Evolutionary conservation across 805 yeast species (phyloP).

Genomic region (Metschnikowia colocasiae): DNA sequence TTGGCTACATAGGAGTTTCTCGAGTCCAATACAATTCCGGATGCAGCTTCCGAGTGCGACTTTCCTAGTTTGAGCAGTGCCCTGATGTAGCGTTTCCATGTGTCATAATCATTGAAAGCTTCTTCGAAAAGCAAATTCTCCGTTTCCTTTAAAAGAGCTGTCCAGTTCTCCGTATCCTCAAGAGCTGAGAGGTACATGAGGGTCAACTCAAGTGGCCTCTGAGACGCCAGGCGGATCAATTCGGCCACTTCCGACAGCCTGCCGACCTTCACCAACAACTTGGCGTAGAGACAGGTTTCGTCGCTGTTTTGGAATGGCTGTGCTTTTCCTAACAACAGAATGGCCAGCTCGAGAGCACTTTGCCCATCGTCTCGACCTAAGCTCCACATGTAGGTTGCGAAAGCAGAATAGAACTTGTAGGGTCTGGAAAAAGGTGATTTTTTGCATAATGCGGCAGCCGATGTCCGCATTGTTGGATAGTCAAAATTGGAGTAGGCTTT

Average conservation of each 20-base stretch:
- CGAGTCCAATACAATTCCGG: slow-evolving; percentile 24
- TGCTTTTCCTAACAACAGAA: slow-evolving; percentile 48
- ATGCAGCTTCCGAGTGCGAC: slow-evolving; percentile 27
- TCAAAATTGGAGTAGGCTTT: slow-evolving; percentile 47
- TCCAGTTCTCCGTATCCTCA: slow-evolving; percentile 40
- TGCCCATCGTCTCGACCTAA: slow-evolving; percentile 35
- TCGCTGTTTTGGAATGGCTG: slow-evolving; percentile 57
- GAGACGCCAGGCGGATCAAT: slow-evolving; percentile 22
- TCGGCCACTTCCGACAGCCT: slow-evolving; percentile 30
- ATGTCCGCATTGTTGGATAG: slow-evolving; percentile 50
- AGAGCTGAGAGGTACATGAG: slow-evolving; percentile 51
- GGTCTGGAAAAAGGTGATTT: slow-evolving; percentile 22
- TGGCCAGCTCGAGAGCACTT: slow-evolving; percentile 5
- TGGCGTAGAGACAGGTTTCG: slow-evolving; percentile 59
- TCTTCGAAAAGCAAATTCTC: slow-evolving; percentile 44
- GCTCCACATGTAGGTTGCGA: slow-evolving; percentile 46
- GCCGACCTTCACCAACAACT: slow-evolving; percentile 40
- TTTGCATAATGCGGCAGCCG: slow-evolving; percentile 30
- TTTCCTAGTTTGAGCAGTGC: slow-evolving; percentile 39
- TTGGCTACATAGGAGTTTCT: slow-evolving; percentile 57
- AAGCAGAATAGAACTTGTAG: slow-evolving; percentile 52
- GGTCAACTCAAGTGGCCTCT: slow-evolving; percentile 61
- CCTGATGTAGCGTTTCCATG: slow-evolving; percentile 58
- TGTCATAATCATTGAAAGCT: slow-evolving; percentile 68
- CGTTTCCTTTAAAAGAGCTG: slow-evolving; percentile 28